Evolutionary conservation across 306 rosid species (phyloP).

Genomic region (Rosa lucieae): DNA sequence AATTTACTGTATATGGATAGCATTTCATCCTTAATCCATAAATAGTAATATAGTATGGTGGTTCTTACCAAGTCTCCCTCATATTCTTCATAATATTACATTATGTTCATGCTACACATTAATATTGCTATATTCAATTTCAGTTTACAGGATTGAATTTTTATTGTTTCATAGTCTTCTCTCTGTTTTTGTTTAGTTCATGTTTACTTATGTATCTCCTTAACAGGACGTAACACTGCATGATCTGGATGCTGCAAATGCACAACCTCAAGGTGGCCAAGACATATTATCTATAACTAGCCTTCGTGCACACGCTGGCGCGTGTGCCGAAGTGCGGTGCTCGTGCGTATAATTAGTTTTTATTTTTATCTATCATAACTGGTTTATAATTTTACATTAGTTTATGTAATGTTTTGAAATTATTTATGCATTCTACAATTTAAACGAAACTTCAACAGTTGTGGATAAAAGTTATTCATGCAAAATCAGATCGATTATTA

Average conservation of each 20-base stretch:
- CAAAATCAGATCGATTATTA: no score
- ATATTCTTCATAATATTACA: background rate
- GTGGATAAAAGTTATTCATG: no score
- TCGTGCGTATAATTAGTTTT: no score
- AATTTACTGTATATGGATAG: background rate
- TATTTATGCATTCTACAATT: no score
- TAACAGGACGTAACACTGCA: constrained; percentile 88
- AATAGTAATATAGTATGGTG: background rate
- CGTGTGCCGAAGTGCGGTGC: no score
- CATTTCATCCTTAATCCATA: background rate
- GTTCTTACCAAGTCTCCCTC: constrained; percentile 1
- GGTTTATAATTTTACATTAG: no score
- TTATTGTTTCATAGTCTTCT: background rate
- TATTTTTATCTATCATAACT: no score
- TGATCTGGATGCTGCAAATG: constrained; percentile 84
- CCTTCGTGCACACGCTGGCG: no score
- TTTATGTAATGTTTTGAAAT: no score
- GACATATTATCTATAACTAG: constrained; percentile 91
- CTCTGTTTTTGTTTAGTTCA: constrained; percentile 13
- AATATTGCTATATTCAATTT: background rate
- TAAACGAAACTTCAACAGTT: no score
- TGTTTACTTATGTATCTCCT: background rate
- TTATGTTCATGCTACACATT: no score
- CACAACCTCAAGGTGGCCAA: constrained; percentile 96
- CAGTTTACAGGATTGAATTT: background rate